Base-by-base conservation (phyloP, 192 early-diverging fungal species). In the Glomus cerebriforme region DNA sequence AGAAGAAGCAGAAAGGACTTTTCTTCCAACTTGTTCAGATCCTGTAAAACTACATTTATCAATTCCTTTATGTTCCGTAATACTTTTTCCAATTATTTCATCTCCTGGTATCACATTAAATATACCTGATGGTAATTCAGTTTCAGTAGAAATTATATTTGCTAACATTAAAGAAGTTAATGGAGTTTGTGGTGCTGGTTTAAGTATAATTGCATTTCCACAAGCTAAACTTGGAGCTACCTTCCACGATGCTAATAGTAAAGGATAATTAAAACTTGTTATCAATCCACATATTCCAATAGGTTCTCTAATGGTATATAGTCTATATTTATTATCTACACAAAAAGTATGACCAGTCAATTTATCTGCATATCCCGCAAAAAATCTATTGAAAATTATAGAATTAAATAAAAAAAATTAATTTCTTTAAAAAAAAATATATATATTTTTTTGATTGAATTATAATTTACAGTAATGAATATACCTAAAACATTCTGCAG, bases 101-200 rank as follows among this genome's bases (percentile, higher is more conserved):
- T 94, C 94, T 74, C 95, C 95, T 83, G 93, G 92, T 26, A 96
- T 85, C 83, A 97, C 88, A 82, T 95, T 97, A 78, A 95, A 82
- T 12, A 97, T 94, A 59, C 95, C 94, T 35, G 83, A 68, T 15
- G 95, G 95, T 26, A 97, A 81, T 60, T 91, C 92, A 22, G 93
- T 93, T 65, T 94, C 86, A 62, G 70, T 59, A 62, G 73, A 73
- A 67, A 90, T 79, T 19, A 96, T 82, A 26, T 87, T 79, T 73
- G 90, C 89, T 22, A 96, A 85, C 84, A 93, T 81, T 64, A 89
- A 84, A 3, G 88, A 83, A 35, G 89, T 90, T 10, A 91, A 81
- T 37, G 90, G 90, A 35, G 90, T 93, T 59, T 91, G 78, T 78
- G 94, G 92, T n/a, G 88, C 87, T 1, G 95, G 91, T 86, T 97